Evolutionary conservation across 2,329 filamentous ascomycete genomes (phyloP), one percentile per base, ranked within the genome.

Genomic region (Epichloe aotearoae): DNA sequence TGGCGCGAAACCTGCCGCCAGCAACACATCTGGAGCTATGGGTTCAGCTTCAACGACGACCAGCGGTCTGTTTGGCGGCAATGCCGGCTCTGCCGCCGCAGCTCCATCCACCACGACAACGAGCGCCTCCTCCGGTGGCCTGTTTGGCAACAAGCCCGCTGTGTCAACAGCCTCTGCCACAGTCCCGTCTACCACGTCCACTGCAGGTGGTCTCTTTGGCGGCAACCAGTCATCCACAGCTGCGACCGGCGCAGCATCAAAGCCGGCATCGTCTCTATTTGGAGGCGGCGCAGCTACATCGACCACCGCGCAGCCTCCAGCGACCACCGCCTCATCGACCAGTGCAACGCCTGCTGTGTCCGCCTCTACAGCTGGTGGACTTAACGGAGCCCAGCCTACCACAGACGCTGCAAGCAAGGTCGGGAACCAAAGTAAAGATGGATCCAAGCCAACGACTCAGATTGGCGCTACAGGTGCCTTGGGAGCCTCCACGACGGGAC

Each of bases 401-500:
- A 57, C 63, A 39, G 62, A 65, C 11, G 53, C 57, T 19, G 56
- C 55, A 4, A 56, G 51, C 36, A 55, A 57, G 14, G 56, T 54
- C 26, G 47, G 26, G 5, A 30, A 43, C 4, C 60, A 56, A 40
- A 15, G 46, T 38, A 54, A 59, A 46, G 64, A 65, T 46, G 58
- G 59, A 3, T 47, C 60, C 2, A 66, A 67, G 55, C 55, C 62
- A 17, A 53, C 57, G 23, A 50, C 61, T 15, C 59, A 64, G 42
- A 64, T 53, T 38, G 58, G 61, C 19, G 61, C 63, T 11, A 57
- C 68, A 23, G 73, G 64, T 44, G 57, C 63, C 30, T 69, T 91
- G 46, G 82, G 80, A 17, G 80, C 83, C 30, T 94, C 89, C 1
- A 95, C 87, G 3, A 75, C 80, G 36, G 90, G 90, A 0, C 88